Base-by-base conservation (phyloP, 2,329 filamentous ascomycete species). In the Pseudocercospora musae region DNA sequence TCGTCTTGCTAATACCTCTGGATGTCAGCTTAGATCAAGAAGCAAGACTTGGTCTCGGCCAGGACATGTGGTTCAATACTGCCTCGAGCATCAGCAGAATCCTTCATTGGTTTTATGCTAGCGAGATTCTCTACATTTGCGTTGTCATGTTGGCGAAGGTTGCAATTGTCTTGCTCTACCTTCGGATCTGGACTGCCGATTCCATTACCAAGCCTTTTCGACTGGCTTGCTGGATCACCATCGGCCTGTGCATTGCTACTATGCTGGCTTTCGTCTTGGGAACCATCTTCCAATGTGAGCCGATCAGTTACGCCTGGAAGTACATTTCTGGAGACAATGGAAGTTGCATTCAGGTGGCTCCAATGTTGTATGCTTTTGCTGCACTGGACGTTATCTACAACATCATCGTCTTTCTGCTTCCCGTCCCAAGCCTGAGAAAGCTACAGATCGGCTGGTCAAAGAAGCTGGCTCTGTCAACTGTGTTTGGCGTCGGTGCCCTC, bases 111-210 rank as follows among this genome's bases (percentile, higher is more conserved):
- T 58, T 63, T 5, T 68, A 63, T 33, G 44, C 66, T 25, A 63
- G 62, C 15, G 66, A 66, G 49, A 61, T 68, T 31, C 42, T 68
- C 11, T 68, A 66, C 60, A 63, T 63, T 31, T 59, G 59, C 9
- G 48, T 63, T 29, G 62, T 68, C 25, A 66, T 68, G 53, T 56
- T 59, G 7, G 60, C 66, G 6, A 68, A 68, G 40, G 59, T 68
- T 20, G 66, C 66, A 3, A 59, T 66, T 3, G 59, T 66, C 20
- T 48, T 68, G 21, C 57, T 66, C 1, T 66, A 68, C 54, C 53
- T 68, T 31, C 66, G 64, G 4, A 65, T 68, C 48, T 68, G 66
- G 66, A 66, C 64, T 6, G 62, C 58, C 9, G 64, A 65, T 21
- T 58, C 61, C 0, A 60, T 66, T 21, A 68, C 64, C 23, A 62